Evolutionary conservation across 2,329 filamentous ascomycete genomes (phyloP), one percentile per base, ranked within the genome.

Genomic region (Chalaropsis ovoidea): DNA sequence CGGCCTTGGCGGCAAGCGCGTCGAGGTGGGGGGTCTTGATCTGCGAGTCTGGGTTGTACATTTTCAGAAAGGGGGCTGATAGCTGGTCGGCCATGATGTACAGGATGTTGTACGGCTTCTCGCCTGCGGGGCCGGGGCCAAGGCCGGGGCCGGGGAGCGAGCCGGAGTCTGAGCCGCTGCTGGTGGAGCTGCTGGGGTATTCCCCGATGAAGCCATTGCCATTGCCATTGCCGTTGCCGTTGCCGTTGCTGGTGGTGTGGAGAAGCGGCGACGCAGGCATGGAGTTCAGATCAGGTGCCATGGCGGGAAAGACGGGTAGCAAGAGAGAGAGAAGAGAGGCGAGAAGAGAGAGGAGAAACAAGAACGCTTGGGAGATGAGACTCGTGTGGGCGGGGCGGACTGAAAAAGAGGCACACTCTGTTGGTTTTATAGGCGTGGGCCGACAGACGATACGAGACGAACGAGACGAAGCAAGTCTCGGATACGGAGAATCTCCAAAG

Each of bases 11-110:
- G 1, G 92, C 90, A 69, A 96, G 81, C 63, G 85, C 83, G 76
- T 96, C 90, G 68, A 96, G 83, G 77, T 96, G 86, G 61, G 92
- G 92, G 0, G 92, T 96, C 77, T 91, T 89, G 81, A 96, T 96
- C 74, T 89, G 88, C 1, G 91, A 95, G 63, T 87, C 80, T 58
- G 86, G 82, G 75, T 96, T 92, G 79, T 96, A 91, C 79, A 96
- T 93, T 78, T 91, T 93, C 70, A 96, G 84, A 70, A 92, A 82
- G 19, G 92, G 92, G 35, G 92, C 92, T 19, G 92, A 89, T 75
- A 96, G 85, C 78, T 96, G 92, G 77, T 96, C 92, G 65, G 92
- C 92, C 91, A 96, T 96, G 78, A 96, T 95, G 80, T 94, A 96
- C 58, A 79, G 72, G 54, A 79, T 78, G 69, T 79, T 79, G 68